Evolutionary conservation across 2,329 filamentous ascomycete species (phyloP).

Genomic region (Pestalotiopsis sp.): DNA sequence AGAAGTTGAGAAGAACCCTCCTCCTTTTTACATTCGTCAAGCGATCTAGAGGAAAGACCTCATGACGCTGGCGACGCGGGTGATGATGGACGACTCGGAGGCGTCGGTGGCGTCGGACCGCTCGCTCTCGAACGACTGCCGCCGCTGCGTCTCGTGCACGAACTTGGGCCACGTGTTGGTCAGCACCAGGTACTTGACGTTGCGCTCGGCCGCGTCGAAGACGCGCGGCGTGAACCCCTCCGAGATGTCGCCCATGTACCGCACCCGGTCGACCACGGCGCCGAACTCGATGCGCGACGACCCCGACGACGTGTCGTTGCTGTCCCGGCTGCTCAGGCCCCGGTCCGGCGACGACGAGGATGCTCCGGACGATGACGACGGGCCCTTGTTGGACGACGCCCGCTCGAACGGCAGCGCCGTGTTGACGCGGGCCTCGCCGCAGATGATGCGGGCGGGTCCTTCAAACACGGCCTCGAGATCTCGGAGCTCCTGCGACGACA

Average conservation of each 20-base stretch:
- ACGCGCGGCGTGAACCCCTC: constrained; percentile 51
- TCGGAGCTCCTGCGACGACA: constrained; percentile 59
- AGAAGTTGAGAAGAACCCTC: not conserved
- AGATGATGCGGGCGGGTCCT: constrained; percentile 49
- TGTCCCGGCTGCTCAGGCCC: not conserved
- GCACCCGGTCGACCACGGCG: constrained; percentile 19
- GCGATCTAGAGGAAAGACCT: not conserved
- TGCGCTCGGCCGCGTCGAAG: constrained; percentile 62
- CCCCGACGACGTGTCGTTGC: not conserved
- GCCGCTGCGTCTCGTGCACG: constrained; percentile 38
- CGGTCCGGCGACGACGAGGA: constrained; percentile 7
- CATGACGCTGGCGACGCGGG: not conserved
- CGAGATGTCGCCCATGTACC: constrained; percentile 44
- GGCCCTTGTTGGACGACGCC: not conserved
- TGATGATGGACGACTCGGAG: not conserved
- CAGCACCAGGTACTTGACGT: constrained; percentile 68
- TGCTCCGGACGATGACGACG: not conserved
- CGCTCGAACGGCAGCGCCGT: constrained; percentile 47
- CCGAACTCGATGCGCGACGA: constrained; percentile 19
- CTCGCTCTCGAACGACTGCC: not conserved
- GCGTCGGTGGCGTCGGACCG: constrained; percentile 8
- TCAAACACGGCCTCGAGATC: constrained; percentile 61
- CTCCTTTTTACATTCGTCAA: not conserved
- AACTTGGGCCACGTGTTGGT: constrained; percentile 71
- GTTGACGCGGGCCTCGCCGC: constrained; percentile 42